These are phyloP conservation scores for Leishmania tarentolae DNA, from an alignment of 208 protist genomes.

Conservation along the genomic window DNA sequence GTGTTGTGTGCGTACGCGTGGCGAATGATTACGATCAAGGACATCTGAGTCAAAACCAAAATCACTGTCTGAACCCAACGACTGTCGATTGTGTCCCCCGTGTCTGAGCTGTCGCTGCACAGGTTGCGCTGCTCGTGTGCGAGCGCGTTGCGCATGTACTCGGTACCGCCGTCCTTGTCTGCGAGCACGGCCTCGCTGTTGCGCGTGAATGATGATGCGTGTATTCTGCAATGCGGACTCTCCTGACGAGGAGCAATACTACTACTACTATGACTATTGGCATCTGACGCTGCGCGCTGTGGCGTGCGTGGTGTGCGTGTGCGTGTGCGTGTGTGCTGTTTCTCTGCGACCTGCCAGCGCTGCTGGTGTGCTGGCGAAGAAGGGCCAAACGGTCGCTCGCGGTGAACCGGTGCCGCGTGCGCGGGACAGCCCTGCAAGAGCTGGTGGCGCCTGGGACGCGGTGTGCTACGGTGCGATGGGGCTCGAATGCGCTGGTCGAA, in stretches of 20 bases:
- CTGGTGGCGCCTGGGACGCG: not conserved
- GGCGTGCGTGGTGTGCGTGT: not conserved
- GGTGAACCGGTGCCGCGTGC: slow-evolving; percentile 11
- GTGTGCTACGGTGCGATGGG: slow-evolving; percentile 7
- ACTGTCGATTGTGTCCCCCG: slow-evolving; percentile 40
- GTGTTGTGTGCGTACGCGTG: slow-evolving; percentile 4
- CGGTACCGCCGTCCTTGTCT: not conserved
- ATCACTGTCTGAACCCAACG: slow-evolving; percentile 17
- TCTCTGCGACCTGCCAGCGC: not conserved
- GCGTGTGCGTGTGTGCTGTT: not conserved
- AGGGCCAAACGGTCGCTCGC: slow-evolving; percentile 14
- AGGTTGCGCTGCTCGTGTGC: not conserved
- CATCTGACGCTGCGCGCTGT: slow-evolving; percentile 25
- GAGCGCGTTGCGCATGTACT: not conserved
- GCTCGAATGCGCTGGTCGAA: slow-evolving; percentile 54
- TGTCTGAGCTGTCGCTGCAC: slow-evolving; percentile 29
- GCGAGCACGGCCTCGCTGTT: not conserved
- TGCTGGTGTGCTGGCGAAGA: not conserved
- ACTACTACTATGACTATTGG: slow-evolving; percentile 41
- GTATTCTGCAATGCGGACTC: slow-evolving; percentile 36
- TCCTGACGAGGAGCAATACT: slow-evolving; percentile 27
- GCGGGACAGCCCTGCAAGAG: slow-evolving; percentile 23
- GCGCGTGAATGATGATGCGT: slow-evolving; percentile 29
- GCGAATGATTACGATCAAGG: slow-evolving; percentile 35
- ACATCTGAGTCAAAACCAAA: slow-evolving; percentile 35